phyloP scores from a whole-genome alignment of 805 yeast genomes.

The Yarrowia osloensis region DNA sequence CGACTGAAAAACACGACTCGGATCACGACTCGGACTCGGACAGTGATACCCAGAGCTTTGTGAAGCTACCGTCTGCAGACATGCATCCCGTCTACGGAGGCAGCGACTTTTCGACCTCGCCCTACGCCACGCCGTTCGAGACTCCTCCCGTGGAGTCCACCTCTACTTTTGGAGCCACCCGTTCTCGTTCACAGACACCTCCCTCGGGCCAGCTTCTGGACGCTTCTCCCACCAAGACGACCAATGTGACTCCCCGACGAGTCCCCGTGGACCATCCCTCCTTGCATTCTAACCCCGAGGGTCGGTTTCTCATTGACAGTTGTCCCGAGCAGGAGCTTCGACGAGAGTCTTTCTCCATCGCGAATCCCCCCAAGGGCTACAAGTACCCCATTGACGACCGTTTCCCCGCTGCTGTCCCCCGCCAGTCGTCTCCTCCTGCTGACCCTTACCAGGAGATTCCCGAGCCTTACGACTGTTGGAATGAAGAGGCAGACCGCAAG shows the following conservation, averaged over 20 bases:
- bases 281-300: constrained; percentile 27
- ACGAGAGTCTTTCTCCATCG: background rate
- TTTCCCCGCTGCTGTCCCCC: constrained; percentile 14
- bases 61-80: constrained; percentile 12
- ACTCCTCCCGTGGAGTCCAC: constrained; percentile 9
- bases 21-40: background rate
- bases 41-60: constrained; percentile 12
- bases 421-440: constrained; percentile 20
- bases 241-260: constrained; percentile 12
- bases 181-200: constrained; percentile 7
- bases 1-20: background rate
- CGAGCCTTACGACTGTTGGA: constrained; percentile 27
- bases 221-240: constrained; percentile 1
- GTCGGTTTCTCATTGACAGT: constrained; percentile 28
- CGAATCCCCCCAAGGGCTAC: background rate
- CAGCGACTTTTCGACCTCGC: background rate
- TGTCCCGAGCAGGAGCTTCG: constrained; percentile 19
- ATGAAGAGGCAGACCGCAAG: constrained; percentile 9
- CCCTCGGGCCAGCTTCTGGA: constrained; percentile 1
- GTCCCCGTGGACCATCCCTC: constrained; percentile 30
- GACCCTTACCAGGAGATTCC: constrained; percentile 24
- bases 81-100: constrained; percentile 19
- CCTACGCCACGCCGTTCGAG: constrained; percentile 6
- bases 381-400: constrained; percentile 24
- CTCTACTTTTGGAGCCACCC: background rate